Evolutionary conservation across 2,329 filamentous ascomycete genomes (phyloP).

Genomic region (Monosporascus ibericus): DNA sequence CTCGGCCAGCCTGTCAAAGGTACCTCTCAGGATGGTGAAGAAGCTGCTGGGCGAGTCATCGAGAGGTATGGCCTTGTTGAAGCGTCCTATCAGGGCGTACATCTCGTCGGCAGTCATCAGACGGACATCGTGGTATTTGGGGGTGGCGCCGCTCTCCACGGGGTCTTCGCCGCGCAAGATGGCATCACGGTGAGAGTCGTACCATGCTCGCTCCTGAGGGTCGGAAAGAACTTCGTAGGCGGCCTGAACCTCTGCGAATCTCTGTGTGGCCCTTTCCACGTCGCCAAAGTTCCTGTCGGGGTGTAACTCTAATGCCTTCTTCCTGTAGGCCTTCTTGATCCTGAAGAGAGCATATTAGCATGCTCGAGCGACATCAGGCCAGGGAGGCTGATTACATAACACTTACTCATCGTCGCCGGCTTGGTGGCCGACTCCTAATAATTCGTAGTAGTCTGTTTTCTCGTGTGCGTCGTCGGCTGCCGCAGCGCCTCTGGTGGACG

Average conservation of each 20-base stretch:
- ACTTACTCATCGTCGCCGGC: constrained; percentile 76
- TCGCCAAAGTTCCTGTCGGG: constrained; percentile 91
- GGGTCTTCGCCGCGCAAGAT: constrained; percentile 66
- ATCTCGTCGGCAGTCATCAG: constrained; percentile 80
- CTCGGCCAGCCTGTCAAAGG: constrained; percentile 71
- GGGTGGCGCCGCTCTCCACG: constrained; percentile 40
- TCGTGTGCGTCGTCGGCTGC: constrained; percentile 21
- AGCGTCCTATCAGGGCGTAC: constrained; percentile 69
- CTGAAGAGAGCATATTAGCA: constrained; percentile 33
- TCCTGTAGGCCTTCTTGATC: constrained; percentile 89
- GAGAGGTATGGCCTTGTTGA: constrained; percentile 72
- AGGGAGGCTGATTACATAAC: not conserved
- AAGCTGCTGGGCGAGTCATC: constrained; percentile 77
- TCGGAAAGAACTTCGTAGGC: constrained; percentile 97
- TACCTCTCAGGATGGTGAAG: constrained; percentile 70
- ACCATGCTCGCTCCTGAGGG: constrained; percentile 93
- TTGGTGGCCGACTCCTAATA: constrained; percentile 65
- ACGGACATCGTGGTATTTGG: constrained; percentile 61
- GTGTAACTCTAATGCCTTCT: constrained; percentile 86
- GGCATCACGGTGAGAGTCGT: constrained; percentile 85
- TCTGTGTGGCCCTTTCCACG: constrained; percentile 72
- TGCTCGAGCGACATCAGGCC: not conserved
- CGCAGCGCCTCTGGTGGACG: constrained; percentile 31
- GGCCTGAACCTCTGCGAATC: constrained; percentile 86
- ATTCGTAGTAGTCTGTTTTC: constrained; percentile 80